Percentiles rank a stretch among this genome's conserved stretches.
phyloP scores from a whole-genome alignment of 2,329 filamentous ascomycete species.

The Cordyceps pruinosa region DNA sequence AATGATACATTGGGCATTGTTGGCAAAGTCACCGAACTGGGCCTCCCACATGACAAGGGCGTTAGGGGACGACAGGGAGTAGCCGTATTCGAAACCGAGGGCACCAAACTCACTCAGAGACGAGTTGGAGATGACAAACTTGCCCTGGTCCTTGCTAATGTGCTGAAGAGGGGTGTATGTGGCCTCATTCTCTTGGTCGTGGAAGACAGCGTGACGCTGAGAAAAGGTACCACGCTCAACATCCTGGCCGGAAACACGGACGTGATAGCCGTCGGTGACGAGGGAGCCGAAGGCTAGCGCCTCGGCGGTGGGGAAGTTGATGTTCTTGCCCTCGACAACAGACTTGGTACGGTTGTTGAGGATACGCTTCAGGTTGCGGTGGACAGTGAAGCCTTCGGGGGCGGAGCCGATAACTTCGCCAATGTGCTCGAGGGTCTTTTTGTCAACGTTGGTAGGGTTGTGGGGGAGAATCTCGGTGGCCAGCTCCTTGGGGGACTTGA shows the following conservation, averaged over 20 bases:
- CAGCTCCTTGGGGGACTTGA: slow-evolving; percentile 97
- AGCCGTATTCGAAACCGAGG: slow-evolving; percentile 97
- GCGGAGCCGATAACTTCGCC: slow-evolving; percentile 69
- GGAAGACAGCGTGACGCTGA: slow-evolving; percentile 92
- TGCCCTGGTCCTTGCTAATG: slow-evolving; percentile 83
- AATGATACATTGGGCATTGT: slow-evolving; percentile 98
- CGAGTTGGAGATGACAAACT: slow-evolving; percentile 95
- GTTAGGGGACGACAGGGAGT: slow-evolving; percentile 93
- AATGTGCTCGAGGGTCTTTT: slow-evolving; percentile 70
- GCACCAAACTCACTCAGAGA: slow-evolving; percentile 65
- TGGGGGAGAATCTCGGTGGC: slow-evolving; percentile 91
- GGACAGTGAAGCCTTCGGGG: slow-evolving; percentile 80
- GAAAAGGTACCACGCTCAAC: slow-evolving; percentile 99
- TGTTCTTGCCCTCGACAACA: slow-evolving; percentile 83
- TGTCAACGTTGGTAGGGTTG: slow-evolving; percentile 73
- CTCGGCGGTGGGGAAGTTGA: slow-evolving; percentile 96
- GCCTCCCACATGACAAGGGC: slow-evolving; percentile 99
- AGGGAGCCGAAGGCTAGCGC: slow-evolving; percentile 90
- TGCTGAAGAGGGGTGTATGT: slow-evolving; percentile 92
- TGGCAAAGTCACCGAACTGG: slow-evolving; percentile 98
- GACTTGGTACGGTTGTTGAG: slow-evolving; percentile 84
- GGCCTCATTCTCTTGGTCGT: slow-evolving; percentile 90
- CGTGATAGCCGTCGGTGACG: slow-evolving; percentile 89
- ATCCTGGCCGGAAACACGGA: slow-evolving; percentile 96
- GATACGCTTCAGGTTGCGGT: slow-evolving; percentile 97